Evolutionary conservation across 1,284 basidiomycete genomes (phyloP), one percentile per base, ranked within the genome.

Genomic region (Austroboletus rostrupii): DNA sequence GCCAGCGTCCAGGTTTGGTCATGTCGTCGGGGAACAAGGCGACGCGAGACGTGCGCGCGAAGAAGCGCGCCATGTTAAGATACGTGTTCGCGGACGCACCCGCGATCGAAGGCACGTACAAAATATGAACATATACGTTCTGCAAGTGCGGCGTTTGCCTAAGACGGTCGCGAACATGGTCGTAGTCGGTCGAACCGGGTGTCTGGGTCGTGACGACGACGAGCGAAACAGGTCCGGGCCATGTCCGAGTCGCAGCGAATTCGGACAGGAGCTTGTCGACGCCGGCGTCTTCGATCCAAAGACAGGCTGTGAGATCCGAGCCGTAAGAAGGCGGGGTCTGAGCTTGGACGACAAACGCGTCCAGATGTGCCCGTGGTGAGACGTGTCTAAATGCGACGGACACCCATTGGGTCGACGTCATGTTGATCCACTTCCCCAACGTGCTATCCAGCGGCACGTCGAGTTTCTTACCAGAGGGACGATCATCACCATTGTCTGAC

Each of bases 41-140:
- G 9, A 80, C 74, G 28, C 61, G 66, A 0, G 71, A 59, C 11
- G 81, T 80, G 5, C 60, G 70, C 7, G 83, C 71, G 60, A 84
- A 79, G 45, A 85, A 66, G 20, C 83, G 72, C 4, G 83, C 84
- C 20, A 85, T 57, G 61, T 87, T 87, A 38, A 86, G 70, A 59
- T 79, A 81, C 10, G 71, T 63, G 54, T 85, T 85, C 20, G 77
- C 72, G 14, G 75, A 75, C 21, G 56, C 61, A 14, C 74, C 64
- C 0, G 67, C 62, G 13, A 64, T 49, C 9, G 71, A 64, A n/a
- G 62, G 56, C 32, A 76, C 58, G 53, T 77, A 72, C 14, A 85
- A 54, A 17, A 84, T 48, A 59, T 87, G 83, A 4, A 78, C 53
- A 11, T 72, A 75, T 13, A 67, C 55, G 45, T 59, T 60, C 23